Evolutionary conservation across 257 asterid species (phyloP).

Genomic region (Solanum paucissectum): DNA sequence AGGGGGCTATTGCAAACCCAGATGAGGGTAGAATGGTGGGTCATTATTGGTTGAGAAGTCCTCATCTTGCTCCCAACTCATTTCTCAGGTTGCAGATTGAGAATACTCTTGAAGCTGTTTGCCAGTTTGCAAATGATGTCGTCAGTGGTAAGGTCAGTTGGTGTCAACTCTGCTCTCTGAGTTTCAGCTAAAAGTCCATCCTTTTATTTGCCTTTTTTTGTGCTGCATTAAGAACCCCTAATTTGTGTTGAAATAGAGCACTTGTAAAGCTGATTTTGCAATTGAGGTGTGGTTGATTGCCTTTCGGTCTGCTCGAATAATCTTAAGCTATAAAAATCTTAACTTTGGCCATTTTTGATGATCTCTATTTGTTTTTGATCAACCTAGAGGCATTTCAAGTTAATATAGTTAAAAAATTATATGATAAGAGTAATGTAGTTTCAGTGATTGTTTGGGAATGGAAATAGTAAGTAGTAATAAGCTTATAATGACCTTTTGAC

Average conservation of each 20-base stretch:
- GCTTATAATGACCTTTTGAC: not conserved
- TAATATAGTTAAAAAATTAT: not conserved
- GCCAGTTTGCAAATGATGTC: slow-evolving; percentile 67
- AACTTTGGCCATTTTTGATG: not conserved
- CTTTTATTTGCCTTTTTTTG: not conserved
- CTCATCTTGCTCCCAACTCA: slow-evolving; percentile 71
- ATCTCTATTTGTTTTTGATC: not conserved
- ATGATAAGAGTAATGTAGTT: not conserved
- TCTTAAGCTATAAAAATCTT: not conserved
- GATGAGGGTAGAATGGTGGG: slow-evolving; percentile 99
- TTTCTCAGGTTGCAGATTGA: slow-evolving; percentile 57
- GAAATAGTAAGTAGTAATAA: not conserved
- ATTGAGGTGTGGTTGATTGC: not conserved
- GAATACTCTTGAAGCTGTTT: slow-evolving; percentile 48
- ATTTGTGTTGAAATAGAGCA: not conserved
- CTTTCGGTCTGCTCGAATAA: not conserved
- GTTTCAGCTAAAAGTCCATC: not conserved
- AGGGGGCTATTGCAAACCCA: slow-evolving; percentile 93
- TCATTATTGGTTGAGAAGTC: slow-evolving; percentile 85
- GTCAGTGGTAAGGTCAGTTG: slow-evolving; percentile 91
- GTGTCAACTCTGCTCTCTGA: not conserved
- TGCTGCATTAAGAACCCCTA: not conserved
- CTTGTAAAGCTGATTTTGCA: not conserved
- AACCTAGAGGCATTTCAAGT: not conserved
- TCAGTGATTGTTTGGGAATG: not conserved